phyloP scores from a whole-genome alignment of 169 alveolate species.

The Plasmodium knowlesi region DNA sequence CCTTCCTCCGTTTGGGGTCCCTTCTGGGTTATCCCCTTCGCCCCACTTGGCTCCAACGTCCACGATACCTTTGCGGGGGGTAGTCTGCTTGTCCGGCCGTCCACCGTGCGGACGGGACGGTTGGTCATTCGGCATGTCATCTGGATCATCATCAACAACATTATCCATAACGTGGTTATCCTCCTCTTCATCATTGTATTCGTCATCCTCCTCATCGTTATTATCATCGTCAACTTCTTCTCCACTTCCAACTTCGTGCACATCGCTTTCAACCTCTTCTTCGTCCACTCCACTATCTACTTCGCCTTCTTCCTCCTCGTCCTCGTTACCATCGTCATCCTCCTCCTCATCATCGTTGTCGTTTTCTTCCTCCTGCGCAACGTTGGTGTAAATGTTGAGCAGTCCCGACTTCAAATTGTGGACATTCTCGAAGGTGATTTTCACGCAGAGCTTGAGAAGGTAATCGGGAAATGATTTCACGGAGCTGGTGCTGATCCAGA shows the following conservation, averaged over 20 bases:
- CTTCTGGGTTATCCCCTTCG: neutral
- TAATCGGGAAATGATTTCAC: constrained; percentile 60
- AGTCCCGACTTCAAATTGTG: constrained; percentile 55
- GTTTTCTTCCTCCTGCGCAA: constrained; percentile 12
- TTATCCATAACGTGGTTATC: no score
- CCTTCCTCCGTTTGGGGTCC: neutral
- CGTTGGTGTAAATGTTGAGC: constrained; percentile 34
- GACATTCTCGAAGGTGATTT: constrained; percentile 62
- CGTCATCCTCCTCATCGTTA: neutral
- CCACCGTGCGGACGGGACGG: neutral
- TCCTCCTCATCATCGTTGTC: constrained; percentile 5
- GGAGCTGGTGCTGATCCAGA: constrained; percentile 70
- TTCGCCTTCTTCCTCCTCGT: neutral
- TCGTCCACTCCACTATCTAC: neutral
- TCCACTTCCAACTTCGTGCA: no score
- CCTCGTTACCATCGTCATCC: neutral
- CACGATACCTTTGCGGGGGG: neutral
- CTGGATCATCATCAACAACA: no score
- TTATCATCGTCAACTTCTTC: neutral
- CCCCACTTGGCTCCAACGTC: neutral
- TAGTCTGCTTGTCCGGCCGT: neutral
- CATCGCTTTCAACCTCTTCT: no score
- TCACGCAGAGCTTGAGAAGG: constrained; percentile 59
- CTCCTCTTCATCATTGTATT: neutral
- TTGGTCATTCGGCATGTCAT: neutral